Base-by-base conservation (phyloP, 2,329 filamentous ascomycete species). In the Fusarium praegraminearum region DNA sequence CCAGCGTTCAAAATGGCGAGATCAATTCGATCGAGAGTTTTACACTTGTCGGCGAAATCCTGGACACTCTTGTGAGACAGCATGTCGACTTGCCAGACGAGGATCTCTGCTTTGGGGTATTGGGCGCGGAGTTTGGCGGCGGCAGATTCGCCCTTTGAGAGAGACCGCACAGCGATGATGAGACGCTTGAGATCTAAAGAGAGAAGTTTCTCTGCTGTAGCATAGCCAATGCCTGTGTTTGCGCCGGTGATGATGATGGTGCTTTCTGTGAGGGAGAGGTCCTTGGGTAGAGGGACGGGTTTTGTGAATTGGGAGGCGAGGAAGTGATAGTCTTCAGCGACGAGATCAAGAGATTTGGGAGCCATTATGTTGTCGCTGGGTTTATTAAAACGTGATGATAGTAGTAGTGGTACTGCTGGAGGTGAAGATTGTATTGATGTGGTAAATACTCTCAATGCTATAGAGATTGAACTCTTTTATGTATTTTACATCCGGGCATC, bases 1-100 rank as follows among this genome's bases (percentile, higher is more conserved):
- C 81, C 84, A 2, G 84, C 83, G 54, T 86, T 85, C 24, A 85
- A 76, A 15, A 87, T 78, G 18, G 73, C 79, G 28, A 82, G 78
- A 67, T 86, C 83, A 22, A 86, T 71, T 0, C 80, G 76, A 1
- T 73, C 47, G 8, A 84, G 75, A 0, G 53, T 74, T 10, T 79
- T 69, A n/a, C 78, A 77, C 3, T 78, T 77, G 1, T 54, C 54
- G 0, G 77, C 79, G 58, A 87, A 87, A 0, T 66, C 71, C 32
- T 77, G 76, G 2, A 87, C 75, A 2, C 83, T 85, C 3, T 78
- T 74, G 51, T 86, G 85, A 0, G 78, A 81, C 7, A 60, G 55
- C 80, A 87, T 82, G 46, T 88, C 84, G n/a, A 88, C 69, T 4
- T 73, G 12, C 83, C 83, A 87, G 12, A 87, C 83, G 13, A 85